These are phyloP conservation scores for Phytophthora rubi DNA, from an alignment of 352 stramenopile genomes.

Conservation along the genomic window DNA sequence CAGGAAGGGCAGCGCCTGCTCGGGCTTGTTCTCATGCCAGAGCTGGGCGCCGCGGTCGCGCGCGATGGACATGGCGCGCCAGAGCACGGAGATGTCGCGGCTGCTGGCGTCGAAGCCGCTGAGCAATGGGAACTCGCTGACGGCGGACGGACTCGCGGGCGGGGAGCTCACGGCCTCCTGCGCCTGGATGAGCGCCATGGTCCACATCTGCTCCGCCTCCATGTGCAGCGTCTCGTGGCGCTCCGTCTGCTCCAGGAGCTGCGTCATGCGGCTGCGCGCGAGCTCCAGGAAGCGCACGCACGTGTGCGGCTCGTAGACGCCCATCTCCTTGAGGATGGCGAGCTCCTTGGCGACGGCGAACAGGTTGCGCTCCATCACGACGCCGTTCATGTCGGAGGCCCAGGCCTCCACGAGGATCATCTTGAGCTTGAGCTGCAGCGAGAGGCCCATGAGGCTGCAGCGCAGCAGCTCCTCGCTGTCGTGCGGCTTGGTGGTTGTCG, in stretches of 20 bases:
- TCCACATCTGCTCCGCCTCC: constrained; percentile 76
- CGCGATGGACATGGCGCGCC: constrained; percentile 84
- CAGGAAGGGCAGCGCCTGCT: constrained; percentile 82
- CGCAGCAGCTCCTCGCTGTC: constrained; percentile 50
- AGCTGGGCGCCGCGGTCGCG: constrained; percentile 80
- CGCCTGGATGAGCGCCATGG: constrained; percentile 74
- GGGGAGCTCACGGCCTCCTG: constrained; percentile 49
- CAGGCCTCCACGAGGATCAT: constrained; percentile 84
- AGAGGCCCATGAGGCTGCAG: constrained; percentile 77
- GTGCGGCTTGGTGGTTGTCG: neutral
- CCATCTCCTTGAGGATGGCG: constrained; percentile 75
- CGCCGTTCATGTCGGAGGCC: constrained; percentile 86
- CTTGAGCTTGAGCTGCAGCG: constrained; percentile 87
- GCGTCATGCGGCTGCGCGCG: constrained; percentile 65
- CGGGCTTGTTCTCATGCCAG: constrained; percentile 88
- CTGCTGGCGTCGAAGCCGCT: constrained; percentile 69
- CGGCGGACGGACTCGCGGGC: constrained; percentile 43
- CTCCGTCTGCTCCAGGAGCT: constrained; percentile 67
- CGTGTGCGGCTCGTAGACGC: constrained; percentile 76
- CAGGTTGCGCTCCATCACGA: constrained; percentile 88
- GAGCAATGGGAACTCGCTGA: constrained; percentile 69
- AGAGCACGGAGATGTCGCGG: constrained; percentile 77
- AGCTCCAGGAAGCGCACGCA: constrained; percentile 83
- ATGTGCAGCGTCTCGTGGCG: constrained; percentile 70
- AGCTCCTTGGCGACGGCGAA: constrained; percentile 86